Evolutionary conservation across 2,329 filamentous ascomycete species (phyloP).

Genomic region (Sporothrix dimorphospora): DNA sequence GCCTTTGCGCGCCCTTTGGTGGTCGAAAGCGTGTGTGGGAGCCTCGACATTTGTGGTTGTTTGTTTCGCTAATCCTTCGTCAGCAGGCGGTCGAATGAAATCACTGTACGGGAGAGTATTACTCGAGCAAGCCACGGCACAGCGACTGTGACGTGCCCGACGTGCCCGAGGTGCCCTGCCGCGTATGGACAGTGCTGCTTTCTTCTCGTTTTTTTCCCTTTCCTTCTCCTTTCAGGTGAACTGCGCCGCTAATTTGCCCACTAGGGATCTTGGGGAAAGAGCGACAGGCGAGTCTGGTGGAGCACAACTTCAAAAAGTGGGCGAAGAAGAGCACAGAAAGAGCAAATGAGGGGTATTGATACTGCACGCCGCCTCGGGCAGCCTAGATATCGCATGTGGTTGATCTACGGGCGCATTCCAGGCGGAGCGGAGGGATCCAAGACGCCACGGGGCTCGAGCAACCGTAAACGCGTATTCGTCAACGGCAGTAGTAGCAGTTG

Average conservation of each 20-base stretch:
- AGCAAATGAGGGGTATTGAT: slow-evolving; percentile 23
- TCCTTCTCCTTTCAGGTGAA: neutral
- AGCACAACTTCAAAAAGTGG: neutral
- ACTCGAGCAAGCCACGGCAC: slow-evolving; percentile 12
- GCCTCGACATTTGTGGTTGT: slow-evolving; percentile 11
- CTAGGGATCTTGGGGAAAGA: slow-evolving; percentile 17
- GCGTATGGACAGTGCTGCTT: neutral
- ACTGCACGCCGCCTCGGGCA: neutral
- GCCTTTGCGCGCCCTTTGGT: neutral
- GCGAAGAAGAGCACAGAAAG: neutral
- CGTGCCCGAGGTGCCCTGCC: neutral
- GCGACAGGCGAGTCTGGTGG: neutral
- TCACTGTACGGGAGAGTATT: neutral
- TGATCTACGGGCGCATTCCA: neutral
- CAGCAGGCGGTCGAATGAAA: slow-evolving; percentile 6
- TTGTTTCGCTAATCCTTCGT: slow-evolving; percentile 10
- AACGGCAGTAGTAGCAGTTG: neutral
- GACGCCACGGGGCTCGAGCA: neutral
- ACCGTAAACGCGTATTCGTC: neutral
- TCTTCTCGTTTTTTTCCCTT: slow-evolving; percentile 7
- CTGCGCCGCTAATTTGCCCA: slow-evolving; percentile 7
- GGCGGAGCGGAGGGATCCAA: neutral
- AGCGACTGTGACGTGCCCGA: too few relatives aligned
- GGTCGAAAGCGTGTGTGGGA: neutral
- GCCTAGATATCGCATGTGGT: neutral